Evolutionary conservation across 768 basidiomycete genomes (phyloP).

Genomic region (Tricholomella constricta): DNA sequence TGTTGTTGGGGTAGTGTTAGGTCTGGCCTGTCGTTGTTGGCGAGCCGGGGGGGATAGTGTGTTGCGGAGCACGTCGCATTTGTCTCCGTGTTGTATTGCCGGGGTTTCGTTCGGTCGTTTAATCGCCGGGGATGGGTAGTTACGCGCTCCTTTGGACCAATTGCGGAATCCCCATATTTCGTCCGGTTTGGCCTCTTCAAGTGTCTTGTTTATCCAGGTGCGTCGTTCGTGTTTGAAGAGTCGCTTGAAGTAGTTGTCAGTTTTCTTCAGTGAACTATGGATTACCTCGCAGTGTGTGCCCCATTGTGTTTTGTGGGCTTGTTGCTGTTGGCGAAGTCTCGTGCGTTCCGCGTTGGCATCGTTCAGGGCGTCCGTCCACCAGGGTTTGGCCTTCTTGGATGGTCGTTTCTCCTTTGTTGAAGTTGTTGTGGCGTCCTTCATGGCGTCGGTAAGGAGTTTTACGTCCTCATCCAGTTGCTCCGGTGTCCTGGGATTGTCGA

Average conservation of each 20-base stretch:
- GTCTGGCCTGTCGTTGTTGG: no score
- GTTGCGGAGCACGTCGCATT: no score
- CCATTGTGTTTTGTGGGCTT: background rate
- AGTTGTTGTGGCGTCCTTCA: background rate
- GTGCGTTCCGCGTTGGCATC: background rate
- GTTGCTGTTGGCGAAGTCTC: background rate
- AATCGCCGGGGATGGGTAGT: conserved; percentile 29
- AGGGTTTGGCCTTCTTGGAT: background rate
- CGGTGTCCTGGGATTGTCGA: no score
- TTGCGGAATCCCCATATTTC: conserved; percentile 25
- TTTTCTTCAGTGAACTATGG: no score
- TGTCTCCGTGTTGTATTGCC: no score
- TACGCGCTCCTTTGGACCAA: conserved; percentile 24
- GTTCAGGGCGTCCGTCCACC: background rate
- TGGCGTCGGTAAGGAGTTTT: conserved; percentile 1
- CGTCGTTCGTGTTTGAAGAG: no score
- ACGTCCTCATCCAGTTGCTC: background rate
- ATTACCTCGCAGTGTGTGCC: background rate
- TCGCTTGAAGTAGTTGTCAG: no score
- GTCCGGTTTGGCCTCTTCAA: conserved; percentile 17
- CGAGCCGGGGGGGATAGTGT: no score
- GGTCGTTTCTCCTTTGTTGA: conserved; percentile 1
- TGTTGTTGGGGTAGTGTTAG: no score
- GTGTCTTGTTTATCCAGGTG: background rate
- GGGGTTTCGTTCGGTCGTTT: background rate